A percentile compares a stretch with the other conserved stretches of the same genome.
Evolutionary conservation across 257 asterid species (phyloP).

Genomic region (Handroanthus guayacan): DNA sequence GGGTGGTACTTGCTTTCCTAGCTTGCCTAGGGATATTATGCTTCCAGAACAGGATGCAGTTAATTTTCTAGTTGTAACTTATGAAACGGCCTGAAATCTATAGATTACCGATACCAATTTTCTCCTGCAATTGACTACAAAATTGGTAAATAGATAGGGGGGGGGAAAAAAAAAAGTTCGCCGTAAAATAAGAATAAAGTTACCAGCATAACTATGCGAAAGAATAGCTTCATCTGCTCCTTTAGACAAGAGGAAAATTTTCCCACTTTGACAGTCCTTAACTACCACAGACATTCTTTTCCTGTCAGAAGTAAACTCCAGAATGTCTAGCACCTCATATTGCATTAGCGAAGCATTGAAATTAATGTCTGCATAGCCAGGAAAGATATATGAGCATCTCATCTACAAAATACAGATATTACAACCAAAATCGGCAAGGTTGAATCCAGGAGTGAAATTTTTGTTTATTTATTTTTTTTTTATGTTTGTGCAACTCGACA

Average conservation of each 20-base stretch:
- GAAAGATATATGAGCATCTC: slow-evolving; percentile 35
- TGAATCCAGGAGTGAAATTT: background rate
- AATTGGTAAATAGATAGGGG: too few relatives aligned
- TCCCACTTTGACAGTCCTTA: slow-evolving; percentile 73
- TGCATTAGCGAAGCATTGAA: slow-evolving; percentile 69
- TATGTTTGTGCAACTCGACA: background rate
- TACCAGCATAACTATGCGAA: slow-evolving; percentile 81
- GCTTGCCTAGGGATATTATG: background rate
- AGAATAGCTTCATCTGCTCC: slow-evolving; percentile 98
- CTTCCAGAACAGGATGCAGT: slow-evolving; percentile 1
- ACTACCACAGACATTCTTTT: slow-evolving; percentile 96
- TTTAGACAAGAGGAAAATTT: slow-evolving; percentile 76
- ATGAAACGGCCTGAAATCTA: slow-evolving; percentile 19
- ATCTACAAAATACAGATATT: slow-evolving; percentile 27
- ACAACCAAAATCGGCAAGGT: slow-evolving; percentile 4
- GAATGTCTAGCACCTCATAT: slow-evolving; percentile 86
- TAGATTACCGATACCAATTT: background rate
- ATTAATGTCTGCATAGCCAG: slow-evolving; percentile 71
- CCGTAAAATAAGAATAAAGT: slow-evolving; percentile 37
- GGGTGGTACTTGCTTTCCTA: slow-evolving; percentile 5
- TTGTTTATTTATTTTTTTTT: too few relatives aligned
- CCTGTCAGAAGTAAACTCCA: slow-evolving; percentile 97
- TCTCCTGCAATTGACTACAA: slow-evolving; percentile 3
- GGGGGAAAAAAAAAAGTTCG: background rate
- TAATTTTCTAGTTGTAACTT: slow-evolving; percentile 12